A percentile compares a stretch with the other conserved stretches of the same genome.
phyloP scores from a whole-genome alignment of 2,329 filamentous ascomycete genomes.

The Aspergillus calidoustus region DNA sequence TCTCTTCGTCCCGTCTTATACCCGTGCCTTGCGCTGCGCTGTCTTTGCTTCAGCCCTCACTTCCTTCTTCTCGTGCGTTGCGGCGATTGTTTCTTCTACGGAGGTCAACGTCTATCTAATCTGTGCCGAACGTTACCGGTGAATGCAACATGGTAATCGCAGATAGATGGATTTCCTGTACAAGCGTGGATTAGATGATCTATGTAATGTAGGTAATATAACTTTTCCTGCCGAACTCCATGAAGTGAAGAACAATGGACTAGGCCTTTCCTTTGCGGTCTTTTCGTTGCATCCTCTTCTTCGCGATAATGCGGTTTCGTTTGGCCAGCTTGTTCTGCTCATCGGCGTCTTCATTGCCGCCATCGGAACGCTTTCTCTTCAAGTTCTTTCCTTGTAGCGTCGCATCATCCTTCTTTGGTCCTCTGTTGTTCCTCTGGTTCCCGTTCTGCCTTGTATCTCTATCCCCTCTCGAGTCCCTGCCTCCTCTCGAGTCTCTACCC shows the following conservation, averaged over 20 bases:
- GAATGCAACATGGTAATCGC: background rate
- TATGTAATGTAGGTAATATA: background rate
- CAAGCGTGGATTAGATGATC: slow-evolving; percentile 2
- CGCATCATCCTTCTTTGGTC: slow-evolving; percentile 18
- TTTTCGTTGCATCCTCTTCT: slow-evolving; percentile 76
- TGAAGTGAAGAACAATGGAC: background rate
- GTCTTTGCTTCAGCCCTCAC: background rate
- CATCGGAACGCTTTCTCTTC: slow-evolving; percentile 41
- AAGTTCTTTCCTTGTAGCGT: slow-evolving; percentile 23
- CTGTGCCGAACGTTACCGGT: background rate
- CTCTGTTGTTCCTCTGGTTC: background rate
- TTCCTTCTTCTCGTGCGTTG: slow-evolving; percentile 5
- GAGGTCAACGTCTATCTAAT: background rate
- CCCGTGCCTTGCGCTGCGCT: slow-evolving; percentile 8
- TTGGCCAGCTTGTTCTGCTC: slow-evolving; percentile 62
- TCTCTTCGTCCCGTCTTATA: slow-evolving; percentile 10
- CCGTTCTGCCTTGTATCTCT: background rate
- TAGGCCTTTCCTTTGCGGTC: slow-evolving; percentile 58
- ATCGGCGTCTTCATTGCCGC: slow-evolving; percentile 33
- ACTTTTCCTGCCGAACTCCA: slow-evolving; percentile 9
- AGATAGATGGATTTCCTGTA: background rate
- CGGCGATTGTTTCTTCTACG: slow-evolving; percentile 2
- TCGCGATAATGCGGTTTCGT: slow-evolving; percentile 78
- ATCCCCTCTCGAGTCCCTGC: background rate
- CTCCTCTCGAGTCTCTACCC: background rate